Evolutionary conservation across 495 filamentous ascomycete species (phyloP), one percentile per base, ranked within the genome.

Genomic region (Hypoxylon lenormandii): DNA sequence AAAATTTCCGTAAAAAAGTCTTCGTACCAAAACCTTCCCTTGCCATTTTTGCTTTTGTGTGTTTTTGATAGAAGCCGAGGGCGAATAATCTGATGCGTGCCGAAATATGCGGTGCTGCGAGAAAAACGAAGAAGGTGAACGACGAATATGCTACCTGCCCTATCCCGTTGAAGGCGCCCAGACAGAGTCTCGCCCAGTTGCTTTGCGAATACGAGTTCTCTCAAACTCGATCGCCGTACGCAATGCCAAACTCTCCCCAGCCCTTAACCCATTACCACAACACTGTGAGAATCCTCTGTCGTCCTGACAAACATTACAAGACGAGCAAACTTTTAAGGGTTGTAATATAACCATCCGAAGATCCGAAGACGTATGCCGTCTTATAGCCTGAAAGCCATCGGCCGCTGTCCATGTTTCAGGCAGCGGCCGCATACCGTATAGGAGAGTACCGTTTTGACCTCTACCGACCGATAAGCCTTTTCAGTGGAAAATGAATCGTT

Each of bases 361-460:
- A 40, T 59, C 58, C 53, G 38, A 70, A 65, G 68, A 59, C 57
- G 52, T 56, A 57, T 58, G 45, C 40, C 62, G 40, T 60, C 62
- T 63, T 66, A 71, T 66, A 71, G 68, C 50, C 68, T 66, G 68
- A 71, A 71, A 66, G 57, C 62, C 47, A 57, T 61, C 51, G 68
- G 42, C 60, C 62, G 52, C 58, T 42, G 58, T 58, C 62, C 68
- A 46, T 71, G 40, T 71, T 64, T 71, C 62, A 66, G 62, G 68
- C 40, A 53, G 61, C 68, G 58, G 53, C 47, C 61, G 21, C 49
- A 66, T 71, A 66, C 64, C 64, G 55, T 60, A n/a, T n/a, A 57
- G 49, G 53, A 71, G 68, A 72, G 69, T 72, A 68, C 69, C 64
- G 69, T 72, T 72, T 63, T 72, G 69, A 68, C 69, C 69, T 72